Conservation (phyloP, 73 alveolate genomes). For the Paramecium sonneborni region DNA sequence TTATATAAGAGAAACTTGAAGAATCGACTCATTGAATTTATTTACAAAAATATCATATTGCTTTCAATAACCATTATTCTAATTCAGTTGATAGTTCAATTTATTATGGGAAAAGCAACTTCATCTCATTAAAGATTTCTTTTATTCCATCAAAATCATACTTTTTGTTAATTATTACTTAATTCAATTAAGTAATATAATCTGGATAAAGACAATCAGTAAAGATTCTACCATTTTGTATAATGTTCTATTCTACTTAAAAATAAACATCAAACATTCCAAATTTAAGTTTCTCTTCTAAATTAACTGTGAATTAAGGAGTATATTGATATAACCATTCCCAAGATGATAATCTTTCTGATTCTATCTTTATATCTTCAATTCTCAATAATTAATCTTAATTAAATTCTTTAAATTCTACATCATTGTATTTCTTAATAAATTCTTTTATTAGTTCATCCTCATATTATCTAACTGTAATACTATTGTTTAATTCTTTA, state of each 20-base stretch:
- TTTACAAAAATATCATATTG: background rate
- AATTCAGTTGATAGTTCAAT: background rate
- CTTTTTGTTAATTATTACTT: slow-evolving; percentile 20
- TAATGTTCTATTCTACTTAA: slow-evolving; percentile 72
- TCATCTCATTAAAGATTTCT: background rate
- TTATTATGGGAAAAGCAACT: background rate
- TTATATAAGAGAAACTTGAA: slow-evolving; percentile 52
- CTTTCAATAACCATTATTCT: background rate
- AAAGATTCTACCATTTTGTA: slow-evolving; percentile 52
- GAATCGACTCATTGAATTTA: slow-evolving; percentile 1
- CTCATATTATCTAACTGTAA: slow-evolving; percentile 71
- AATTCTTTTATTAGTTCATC: slow-evolving; percentile 54
- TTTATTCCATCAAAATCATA: slow-evolving; percentile 48
- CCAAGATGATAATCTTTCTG: slow-evolving; percentile 74
- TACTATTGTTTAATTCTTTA: slow-evolving; percentile 56
- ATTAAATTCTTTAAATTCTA: slow-evolving; percentile 11
- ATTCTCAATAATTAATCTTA: slow-evolving; percentile 68
- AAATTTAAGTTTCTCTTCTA: slow-evolving; percentile 87
- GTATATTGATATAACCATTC: slow-evolving; percentile 90
- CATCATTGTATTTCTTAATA: slow-evolving; percentile 46
- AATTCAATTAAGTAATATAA: slow-evolving; percentile 61
- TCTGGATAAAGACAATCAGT: slow-evolving; percentile 72
- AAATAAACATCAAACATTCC: slow-evolving; percentile 79
- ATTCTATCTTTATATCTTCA: slow-evolving; percentile 72
- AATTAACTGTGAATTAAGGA: slow-evolving; percentile 79